phyloP scores from a whole-genome alignment of 495 filamentous ascomycete genomes.

The Aspergillus heteromorphus region DNA sequence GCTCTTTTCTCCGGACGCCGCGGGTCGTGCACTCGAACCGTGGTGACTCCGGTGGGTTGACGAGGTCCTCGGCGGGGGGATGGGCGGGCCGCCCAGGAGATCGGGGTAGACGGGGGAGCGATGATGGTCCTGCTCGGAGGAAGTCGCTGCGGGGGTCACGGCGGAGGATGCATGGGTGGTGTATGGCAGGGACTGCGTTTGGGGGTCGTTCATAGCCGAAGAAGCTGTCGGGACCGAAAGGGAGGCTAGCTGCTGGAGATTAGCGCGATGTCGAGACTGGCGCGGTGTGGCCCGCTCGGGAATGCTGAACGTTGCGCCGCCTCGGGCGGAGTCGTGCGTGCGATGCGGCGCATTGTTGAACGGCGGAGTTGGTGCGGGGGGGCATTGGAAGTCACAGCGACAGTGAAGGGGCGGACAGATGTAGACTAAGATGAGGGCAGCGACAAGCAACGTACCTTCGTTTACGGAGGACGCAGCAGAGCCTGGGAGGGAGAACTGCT shows the following conservation, averaged over 20 bases:
- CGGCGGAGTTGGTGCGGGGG: conserved; percentile 37
- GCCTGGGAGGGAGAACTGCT: conserved; percentile 20
- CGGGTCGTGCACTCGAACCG: conserved; percentile 24
- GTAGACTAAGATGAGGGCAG: conserved; percentile 3
- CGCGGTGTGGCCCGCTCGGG: conserved; percentile 1
- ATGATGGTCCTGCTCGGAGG: conserved; percentile 28
- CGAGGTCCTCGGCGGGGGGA: conserved; percentile 42
- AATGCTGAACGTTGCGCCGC: conserved; percentile 36
- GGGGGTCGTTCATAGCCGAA: conserved; percentile 42
- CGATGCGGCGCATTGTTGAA: conserved; percentile 39
- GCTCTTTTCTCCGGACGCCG: conserved; percentile 25
- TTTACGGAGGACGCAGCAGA: conserved; percentile 20
- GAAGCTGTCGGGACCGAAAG: conserved; percentile 30
- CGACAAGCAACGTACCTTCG: conserved; percentile 21
- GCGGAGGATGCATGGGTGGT: conserved; percentile 30
- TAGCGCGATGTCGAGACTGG: conserved; percentile 16
- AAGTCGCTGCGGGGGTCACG: conserved; percentile 22
- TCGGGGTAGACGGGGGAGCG: conserved; percentile 34
- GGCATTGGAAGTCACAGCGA: conserved; percentile 10
- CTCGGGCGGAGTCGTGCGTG: conserved; percentile 39
- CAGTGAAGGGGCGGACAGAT: conserved; percentile 24
- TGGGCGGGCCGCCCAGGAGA: conserved; percentile 33
- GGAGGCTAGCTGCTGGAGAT: conserved; percentile 25
- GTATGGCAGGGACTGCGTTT: conserved; percentile 30
- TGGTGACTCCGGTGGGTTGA: conserved; percentile 37